These are phyloP conservation scores for Nothomitra cinnamomea DNA, from an alignment of 2,329 filamentous ascomycete species.

Conservation along the genomic window DNA sequence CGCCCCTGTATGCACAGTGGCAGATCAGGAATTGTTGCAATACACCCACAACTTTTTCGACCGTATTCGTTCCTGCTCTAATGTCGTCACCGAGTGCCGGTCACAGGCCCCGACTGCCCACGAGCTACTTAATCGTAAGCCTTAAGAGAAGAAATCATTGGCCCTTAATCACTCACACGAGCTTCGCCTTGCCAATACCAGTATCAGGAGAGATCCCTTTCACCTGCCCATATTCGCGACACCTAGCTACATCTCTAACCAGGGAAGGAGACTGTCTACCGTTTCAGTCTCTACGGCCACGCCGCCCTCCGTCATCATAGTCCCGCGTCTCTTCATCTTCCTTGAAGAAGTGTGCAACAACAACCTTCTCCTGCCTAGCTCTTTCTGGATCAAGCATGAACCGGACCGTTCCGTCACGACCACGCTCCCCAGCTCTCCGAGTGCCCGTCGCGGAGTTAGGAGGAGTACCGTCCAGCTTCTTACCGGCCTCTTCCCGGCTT, in stretches of 20 bases:
- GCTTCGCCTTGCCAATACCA: too few relatives aligned
- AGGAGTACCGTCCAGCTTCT: conserved; percentile 4
- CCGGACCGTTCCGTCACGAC: conserved; percentile 58
- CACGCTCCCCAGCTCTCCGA: conserved; percentile 26
- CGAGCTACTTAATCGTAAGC: too few relatives aligned
- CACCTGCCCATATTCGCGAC: background rate
- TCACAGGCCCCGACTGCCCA: too few relatives aligned
- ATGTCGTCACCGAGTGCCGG: too few relatives aligned
- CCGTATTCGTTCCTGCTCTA: too few relatives aligned
- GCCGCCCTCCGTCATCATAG: background rate
- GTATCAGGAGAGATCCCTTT: too few relatives aligned
- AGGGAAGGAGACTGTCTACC: too few relatives aligned
- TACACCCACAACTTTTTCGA: too few relatives aligned
- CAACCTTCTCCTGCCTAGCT: conserved; percentile 52
- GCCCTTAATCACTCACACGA: too few relatives aligned
- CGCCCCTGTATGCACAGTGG: too few relatives aligned
- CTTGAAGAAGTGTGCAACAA: conserved; percentile 50
- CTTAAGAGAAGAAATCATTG: too few relatives aligned
- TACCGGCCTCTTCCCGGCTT: background rate
- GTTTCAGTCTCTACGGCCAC: background rate
- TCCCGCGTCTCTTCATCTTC: conserved; percentile 45
- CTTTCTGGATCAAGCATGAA: conserved; percentile 75
- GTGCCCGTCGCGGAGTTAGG: conserved; percentile 26
- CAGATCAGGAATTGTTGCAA: too few relatives aligned
- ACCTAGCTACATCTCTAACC: background rate